Evolutionary conservation across 1,284 basidiomycete genomes (phyloP).

Genomic region (Sparassis latifolia): DNA sequence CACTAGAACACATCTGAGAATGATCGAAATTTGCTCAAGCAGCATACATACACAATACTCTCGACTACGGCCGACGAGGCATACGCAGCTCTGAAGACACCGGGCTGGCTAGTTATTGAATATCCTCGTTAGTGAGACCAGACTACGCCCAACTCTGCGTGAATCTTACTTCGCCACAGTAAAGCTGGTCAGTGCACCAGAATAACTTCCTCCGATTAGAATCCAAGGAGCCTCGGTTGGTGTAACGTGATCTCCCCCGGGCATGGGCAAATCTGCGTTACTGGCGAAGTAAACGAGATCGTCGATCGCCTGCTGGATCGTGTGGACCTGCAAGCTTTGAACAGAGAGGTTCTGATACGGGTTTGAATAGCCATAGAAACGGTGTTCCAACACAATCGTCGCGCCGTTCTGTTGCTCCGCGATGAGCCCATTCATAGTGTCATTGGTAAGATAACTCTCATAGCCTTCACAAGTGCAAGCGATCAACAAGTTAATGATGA

Average conservation of each 20-base stretch:
- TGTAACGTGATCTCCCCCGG: slow-evolving; percentile 49
- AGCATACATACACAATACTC: slow-evolving; percentile 44
- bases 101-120: slow-evolving; percentile 44
- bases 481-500: not conserved
- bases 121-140: not conserved
- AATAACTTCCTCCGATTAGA: slow-evolving; percentile 65
- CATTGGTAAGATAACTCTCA: slow-evolving; percentile 54
- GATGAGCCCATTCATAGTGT: slow-evolving; percentile 57
- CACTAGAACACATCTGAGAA: slow-evolving; percentile 9
- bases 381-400: slow-evolving; percentile 54
- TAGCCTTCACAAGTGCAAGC: slow-evolving; percentile 33
- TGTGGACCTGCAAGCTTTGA: slow-evolving; percentile 50
- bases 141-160: not conserved
- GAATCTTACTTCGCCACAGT: slow-evolving; percentile 61
- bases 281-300: slow-evolving; percentile 67
- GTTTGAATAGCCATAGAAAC: slow-evolving; percentile 47
- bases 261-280: slow-evolving; percentile 61
- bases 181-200: slow-evolving; percentile 64
- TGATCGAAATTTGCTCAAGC: not conserved
- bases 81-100: slow-evolving; percentile 61
- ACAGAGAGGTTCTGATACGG: slow-evolving; percentile 58
- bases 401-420: slow-evolving; percentile 62
- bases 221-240: slow-evolving; percentile 63
- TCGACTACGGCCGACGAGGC: slow-evolving; percentile 69
- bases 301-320: slow-evolving; percentile 66